A percentile compares a stretch with the other conserved stretches of the same genome.
These are phyloP conservation scores for Verticillium isaacii DNA, from an alignment of 2,329 filamentous ascomycete genomes.

Conservation along the genomic window DNA sequence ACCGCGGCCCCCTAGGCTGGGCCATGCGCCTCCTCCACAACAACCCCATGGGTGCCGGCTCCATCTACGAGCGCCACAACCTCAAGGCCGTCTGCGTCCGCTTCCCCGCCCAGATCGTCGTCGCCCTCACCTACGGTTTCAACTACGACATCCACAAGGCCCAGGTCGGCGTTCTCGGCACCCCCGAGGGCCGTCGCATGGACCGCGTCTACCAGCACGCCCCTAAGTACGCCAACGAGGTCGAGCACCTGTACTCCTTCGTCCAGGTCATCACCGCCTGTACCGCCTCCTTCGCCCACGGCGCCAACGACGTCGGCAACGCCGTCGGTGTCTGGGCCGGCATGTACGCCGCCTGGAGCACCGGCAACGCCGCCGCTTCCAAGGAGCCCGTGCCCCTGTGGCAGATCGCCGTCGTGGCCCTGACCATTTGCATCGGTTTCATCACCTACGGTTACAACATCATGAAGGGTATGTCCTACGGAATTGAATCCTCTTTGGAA, in stretches of 20 bases:
- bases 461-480: constrained; percentile 61
- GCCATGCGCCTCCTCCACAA: constrained; percentile 73
- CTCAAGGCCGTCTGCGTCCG: constrained; percentile 58
- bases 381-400: constrained; percentile 67
- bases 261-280: constrained; percentile 64
- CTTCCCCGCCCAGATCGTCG: constrained; percentile 62
- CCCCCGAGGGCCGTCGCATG: constrained; percentile 71
- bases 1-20: constrained; percentile 70
- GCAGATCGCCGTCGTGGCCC: constrained; percentile 68
- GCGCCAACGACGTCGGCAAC: constrained; percentile 73
- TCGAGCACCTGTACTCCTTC: constrained; percentile 66
- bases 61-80: constrained; percentile 72
- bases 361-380: constrained; percentile 52
- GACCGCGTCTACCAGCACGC: constrained; percentile 60
- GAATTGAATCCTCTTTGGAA: not conserved
- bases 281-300: constrained; percentile 71
- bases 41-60: constrained; percentile 67
- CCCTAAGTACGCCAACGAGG: constrained; percentile 63
- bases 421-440: constrained; percentile 61
- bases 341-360: constrained; percentile 64
- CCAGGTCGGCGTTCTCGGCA: constrained; percentile 65
- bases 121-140: constrained; percentile 64
- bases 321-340: constrained; percentile 65
- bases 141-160: constrained; percentile 80
- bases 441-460: constrained; percentile 79